These are phyloP conservation scores for Ogataea methylovora DNA, from an alignment of 805 yeast species.

Conservation along the genomic window DNA sequence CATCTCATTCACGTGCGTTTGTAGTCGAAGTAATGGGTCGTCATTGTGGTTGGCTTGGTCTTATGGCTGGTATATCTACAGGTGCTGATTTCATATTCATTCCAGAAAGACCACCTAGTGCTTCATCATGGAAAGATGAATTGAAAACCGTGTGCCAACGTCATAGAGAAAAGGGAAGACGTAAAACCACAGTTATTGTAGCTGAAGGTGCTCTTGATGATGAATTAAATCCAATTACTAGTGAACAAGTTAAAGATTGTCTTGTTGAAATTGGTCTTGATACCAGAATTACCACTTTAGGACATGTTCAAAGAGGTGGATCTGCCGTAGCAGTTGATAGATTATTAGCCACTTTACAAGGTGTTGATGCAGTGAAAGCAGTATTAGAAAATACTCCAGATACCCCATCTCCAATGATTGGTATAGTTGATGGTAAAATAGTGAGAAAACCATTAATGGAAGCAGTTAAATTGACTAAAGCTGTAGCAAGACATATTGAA, in stretches of 20 bases:
- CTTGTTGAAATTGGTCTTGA: conserved; percentile 64
- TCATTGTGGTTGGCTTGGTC: conserved; percentile 84
- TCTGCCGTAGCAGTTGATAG: conserved; percentile 72
- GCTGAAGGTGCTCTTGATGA: conserved; percentile 80
- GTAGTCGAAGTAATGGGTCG: conserved; percentile 87
- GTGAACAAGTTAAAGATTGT: conserved; percentile 58
- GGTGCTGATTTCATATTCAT: conserved; percentile 77
- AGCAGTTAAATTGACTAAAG: conserved; percentile 63
- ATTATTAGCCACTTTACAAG: conserved; percentile 67
- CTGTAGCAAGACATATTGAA: conserved; percentile 65
- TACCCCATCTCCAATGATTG: conserved; percentile 77
- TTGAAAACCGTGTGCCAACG: conserved; percentile 54
- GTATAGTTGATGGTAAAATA: conserved; percentile 62
- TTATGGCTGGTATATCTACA: conserved; percentile 74
- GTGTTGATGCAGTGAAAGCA: conserved; percentile 76
- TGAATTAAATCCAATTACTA: conserved; percentile 58
- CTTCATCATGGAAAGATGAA: conserved; percentile 58
- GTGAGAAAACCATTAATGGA: conserved; percentile 63
- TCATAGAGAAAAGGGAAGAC: conserved; percentile 65
- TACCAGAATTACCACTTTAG: conserved; percentile 70
- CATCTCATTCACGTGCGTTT: conserved; percentile 76
- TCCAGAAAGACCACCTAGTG: conserved; percentile 70
- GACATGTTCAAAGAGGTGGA: conserved; percentile 83
- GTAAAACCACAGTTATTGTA: conserved; percentile 73
- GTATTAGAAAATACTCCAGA: conserved; percentile 60